A percentile compares a stretch with the other conserved stretches of the same genome.
Evolutionary conservation across 129 eudicot genomes (phyloP).

Genomic region (Flaveria ramosissima): DNA sequence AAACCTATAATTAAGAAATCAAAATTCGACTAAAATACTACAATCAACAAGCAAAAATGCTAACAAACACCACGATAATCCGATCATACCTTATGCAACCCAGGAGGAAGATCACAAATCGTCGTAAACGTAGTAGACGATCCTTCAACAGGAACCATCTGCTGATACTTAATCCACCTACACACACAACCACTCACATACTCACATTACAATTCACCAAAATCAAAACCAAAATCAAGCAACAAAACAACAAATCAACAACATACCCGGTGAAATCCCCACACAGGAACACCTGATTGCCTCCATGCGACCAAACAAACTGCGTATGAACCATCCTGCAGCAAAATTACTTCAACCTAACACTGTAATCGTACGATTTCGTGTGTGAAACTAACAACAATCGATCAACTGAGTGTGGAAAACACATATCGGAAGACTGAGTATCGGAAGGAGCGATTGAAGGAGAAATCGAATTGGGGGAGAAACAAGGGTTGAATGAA

Average conservation of each 20-base stretch:
- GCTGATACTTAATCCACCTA: slow-evolving; percentile 52
- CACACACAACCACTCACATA: slow-evolving; percentile 28
- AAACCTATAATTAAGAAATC: neutral
- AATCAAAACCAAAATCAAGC: neutral
- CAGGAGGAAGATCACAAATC: slow-evolving; percentile 53
- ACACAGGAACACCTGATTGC: slow-evolving; percentile 44
- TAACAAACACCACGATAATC: slow-evolving; percentile 7
- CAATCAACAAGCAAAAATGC: slow-evolving; percentile 6
- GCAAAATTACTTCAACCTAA: slow-evolving; percentile 24
- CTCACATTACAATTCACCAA: slow-evolving; percentile 13
- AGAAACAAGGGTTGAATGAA: slow-evolving; percentile 23
- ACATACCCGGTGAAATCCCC: slow-evolving; percentile 55
- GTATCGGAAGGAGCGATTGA: neutral
- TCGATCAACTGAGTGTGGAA: slow-evolving; percentile 18
- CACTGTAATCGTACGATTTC: neutral
- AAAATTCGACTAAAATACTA: slow-evolving; percentile 2
- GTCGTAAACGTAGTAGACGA: slow-evolving; percentile 42
- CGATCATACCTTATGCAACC: slow-evolving; percentile 49
- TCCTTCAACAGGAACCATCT: slow-evolving; percentile 50
- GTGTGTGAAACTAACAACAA: neutral
- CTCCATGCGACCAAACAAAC: slow-evolving; percentile 57
- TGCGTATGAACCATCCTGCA: slow-evolving; percentile 28
- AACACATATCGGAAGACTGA: slow-evolving; percentile 20
- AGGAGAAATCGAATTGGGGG: slow-evolving; percentile 20
- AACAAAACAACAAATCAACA: neutral